These are phyloP conservation scores for Russula foetens DNA, from an alignment of 768 basidiomycete species.

Conservation along the genomic window DNA sequence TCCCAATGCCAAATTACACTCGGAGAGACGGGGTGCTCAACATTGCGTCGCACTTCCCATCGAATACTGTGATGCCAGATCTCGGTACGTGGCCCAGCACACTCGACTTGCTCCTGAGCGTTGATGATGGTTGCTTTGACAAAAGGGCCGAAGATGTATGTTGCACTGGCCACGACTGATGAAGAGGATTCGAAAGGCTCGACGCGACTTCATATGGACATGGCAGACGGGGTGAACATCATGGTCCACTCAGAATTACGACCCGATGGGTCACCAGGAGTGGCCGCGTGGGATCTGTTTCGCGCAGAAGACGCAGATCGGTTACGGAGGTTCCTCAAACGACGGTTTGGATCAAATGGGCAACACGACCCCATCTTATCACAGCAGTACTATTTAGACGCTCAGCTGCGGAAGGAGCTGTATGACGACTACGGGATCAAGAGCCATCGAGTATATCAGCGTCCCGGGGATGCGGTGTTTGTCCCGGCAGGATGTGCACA, in stretches of 20 bases:
- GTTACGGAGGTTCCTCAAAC: constrained; percentile 65
- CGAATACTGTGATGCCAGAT: constrained; percentile 71
- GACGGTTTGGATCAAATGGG: constrained; percentile 47
- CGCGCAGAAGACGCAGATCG: constrained; percentile 72
- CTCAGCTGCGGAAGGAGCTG: constrained; percentile 55
- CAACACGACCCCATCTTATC: constrained; percentile 84
- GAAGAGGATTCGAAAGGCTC: constrained; percentile 61
- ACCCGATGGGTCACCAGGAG: constrained; percentile 58
- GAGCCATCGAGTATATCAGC: constrained; percentile 82
- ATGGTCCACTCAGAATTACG: constrained; percentile 63
- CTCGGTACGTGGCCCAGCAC: constrained; percentile 42
- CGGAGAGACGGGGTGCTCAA: constrained; percentile 84
- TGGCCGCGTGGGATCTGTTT: constrained; percentile 90
- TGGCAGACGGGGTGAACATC: constrained; percentile 84
- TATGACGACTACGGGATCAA: constrained; percentile 59
- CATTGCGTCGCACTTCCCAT: constrained; percentile 82
- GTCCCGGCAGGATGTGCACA: constrained; percentile 93
- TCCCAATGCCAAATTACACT: constrained; percentile 88
- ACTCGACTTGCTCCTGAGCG: neutral
- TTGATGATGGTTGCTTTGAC: neutral
- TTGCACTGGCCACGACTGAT: constrained; percentile 63
- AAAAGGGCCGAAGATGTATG: constrained; percentile 50
- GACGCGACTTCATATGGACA: constrained; percentile 85
- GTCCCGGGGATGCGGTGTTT: constrained; percentile 88
- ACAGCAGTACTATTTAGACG: constrained; percentile 81